Base-by-base conservation (phyloP, 2,329 filamentous ascomycete genomes). In the Colletotrichum tanaceti region DNA sequence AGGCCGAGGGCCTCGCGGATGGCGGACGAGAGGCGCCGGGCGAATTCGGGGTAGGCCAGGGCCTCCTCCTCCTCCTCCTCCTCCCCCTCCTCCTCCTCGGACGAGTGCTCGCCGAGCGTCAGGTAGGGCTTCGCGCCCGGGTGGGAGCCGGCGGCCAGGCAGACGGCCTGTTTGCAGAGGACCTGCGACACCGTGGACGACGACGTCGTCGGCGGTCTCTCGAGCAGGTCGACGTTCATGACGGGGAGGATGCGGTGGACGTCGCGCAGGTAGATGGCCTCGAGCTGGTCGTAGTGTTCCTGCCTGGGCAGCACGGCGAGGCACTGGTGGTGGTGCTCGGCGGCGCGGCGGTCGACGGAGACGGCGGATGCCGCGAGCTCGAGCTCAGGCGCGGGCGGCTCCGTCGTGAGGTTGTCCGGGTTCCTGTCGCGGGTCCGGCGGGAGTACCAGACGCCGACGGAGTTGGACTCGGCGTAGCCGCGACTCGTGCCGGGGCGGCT, bases 141-240 rank as follows among this genome's bases (percentile, higher is more conserved):
- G 52, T 70, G 72, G 10, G 71, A 68, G 1, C 72, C 72, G 11
- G 73, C 73, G 10, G 71, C 65, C 16, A 74, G 68, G 18, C 72
- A 74, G 9, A 73, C 71, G 47, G 71, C 70, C 38, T 74, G 73
- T 49, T 67, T 72, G 46, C 73, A 71, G 22, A 72, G 70, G 9
- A 68, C 53, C 16, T 66, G 66, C 46, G 41, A 63, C 66, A 63
- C 72, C 58, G 65, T 72, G 61, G 38, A 55, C 13, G 54, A 61
- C n/a, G n/a, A n/a, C n/a, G n/a, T n/a, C n/a, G n/a, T n/a, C n/a
- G n/a, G n/a, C 57, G 64, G 72, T 46, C 70, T 64, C 13, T 71
- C 65, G 58, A 72, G 71, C 13, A 71, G 62, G 24, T 73, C 71
- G 20, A 73, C 58, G 22, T 70, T 63, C 14, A 74, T 67, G 28